A percentile compares a stretch with the other conserved stretches of the same genome.
These are phyloP conservation scores for Huntiella savannae DNA, from an alignment of 2,329 filamentous ascomycete genomes.

Conservation along the genomic window DNA sequence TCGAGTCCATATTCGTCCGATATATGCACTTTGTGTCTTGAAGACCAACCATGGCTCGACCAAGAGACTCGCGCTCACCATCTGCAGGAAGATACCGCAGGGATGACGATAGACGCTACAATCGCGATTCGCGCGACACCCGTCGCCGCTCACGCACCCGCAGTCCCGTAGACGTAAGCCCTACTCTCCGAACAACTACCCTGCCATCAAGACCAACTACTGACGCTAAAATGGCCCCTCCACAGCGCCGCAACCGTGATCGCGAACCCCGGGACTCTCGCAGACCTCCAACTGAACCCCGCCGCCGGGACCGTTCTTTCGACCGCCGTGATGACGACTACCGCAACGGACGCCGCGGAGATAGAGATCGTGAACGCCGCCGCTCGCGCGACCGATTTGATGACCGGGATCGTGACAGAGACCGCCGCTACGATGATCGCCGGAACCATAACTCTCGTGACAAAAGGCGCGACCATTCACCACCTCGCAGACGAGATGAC, in stretches of 20 bases:
- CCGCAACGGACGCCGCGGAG: constrained; percentile 33
- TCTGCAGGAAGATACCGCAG: constrained; percentile 35
- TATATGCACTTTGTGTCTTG: constrained; percentile 20
- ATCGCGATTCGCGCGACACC: constrained; percentile 22
- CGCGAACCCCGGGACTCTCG: constrained; percentile 29
- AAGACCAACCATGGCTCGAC: constrained; percentile 34
- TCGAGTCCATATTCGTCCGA: constrained; percentile 15
- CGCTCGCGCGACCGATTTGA: constrained; percentile 42
- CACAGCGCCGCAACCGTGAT: constrained; percentile 40
- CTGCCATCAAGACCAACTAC: neutral
- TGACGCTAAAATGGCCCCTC: constrained; percentile 1
- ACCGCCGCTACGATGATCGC: constrained; percentile 45
- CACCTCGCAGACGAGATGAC: constrained; percentile 14
- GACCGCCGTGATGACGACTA: constrained; percentile 49
- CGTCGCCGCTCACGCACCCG: constrained; percentile 41
- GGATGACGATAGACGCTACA: constrained; percentile 35
- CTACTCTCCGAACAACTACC: neutral
- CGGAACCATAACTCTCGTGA: constrained; percentile 20
- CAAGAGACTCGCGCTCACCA: constrained; percentile 65
- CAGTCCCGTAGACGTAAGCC: constrained; percentile 42
- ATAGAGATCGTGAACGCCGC: constrained; percentile 35
- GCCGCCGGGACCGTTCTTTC: constrained; percentile 52
- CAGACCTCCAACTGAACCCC: constrained; percentile 27
- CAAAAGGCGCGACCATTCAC: constrained; percentile 45
- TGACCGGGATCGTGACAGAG: constrained; percentile 37